Conservation (phyloP, 805 yeast genomes). For the Saturnispora hagleri region DNA sequence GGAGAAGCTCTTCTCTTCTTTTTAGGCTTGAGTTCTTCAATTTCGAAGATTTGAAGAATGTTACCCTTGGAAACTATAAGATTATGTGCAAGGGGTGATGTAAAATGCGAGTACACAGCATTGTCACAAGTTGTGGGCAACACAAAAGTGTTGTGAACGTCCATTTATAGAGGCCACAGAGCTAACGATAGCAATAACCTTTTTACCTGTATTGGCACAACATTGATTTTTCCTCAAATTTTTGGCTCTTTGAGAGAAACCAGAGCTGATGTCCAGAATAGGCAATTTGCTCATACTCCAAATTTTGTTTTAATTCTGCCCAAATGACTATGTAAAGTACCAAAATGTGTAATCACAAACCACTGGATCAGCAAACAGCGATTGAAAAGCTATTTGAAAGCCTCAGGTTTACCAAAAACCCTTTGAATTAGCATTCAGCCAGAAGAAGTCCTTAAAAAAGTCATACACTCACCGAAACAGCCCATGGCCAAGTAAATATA, state of each 20-base stretch:
- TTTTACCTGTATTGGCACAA: not conserved
- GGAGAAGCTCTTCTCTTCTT: constrained; percentile 6
- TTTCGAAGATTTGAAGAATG: constrained; percentile 51
- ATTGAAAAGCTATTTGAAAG: too few species aligned
- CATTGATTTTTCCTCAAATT: not conserved
- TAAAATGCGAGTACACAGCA: constrained; percentile 40
- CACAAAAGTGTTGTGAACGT: constrained; percentile 66
- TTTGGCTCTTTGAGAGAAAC: not conserved
- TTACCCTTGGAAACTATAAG: constrained; percentile 66
- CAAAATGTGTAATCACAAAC: too few species aligned
- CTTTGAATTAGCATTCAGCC: too few species aligned
- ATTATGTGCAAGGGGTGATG: constrained; percentile 35
- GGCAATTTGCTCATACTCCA: not conserved
- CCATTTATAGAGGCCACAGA: constrained; percentile 37
- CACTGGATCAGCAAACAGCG: too few species aligned
- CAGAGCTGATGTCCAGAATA: not conserved
- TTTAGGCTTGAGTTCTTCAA: constrained; percentile 21
- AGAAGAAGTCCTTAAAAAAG: too few species aligned
- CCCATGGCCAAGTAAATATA: too few species aligned
- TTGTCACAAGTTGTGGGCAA: constrained; percentile 69
- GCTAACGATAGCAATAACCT: not conserved
- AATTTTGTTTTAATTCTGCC: too few species aligned
- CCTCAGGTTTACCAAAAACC: too few species aligned
- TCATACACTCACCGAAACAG: too few species aligned
- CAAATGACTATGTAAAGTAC: too few species aligned